Base-by-base conservation (phyloP, 2,329 filamentous ascomycete genomes). In the Stemphylium vesicarium region DNA sequence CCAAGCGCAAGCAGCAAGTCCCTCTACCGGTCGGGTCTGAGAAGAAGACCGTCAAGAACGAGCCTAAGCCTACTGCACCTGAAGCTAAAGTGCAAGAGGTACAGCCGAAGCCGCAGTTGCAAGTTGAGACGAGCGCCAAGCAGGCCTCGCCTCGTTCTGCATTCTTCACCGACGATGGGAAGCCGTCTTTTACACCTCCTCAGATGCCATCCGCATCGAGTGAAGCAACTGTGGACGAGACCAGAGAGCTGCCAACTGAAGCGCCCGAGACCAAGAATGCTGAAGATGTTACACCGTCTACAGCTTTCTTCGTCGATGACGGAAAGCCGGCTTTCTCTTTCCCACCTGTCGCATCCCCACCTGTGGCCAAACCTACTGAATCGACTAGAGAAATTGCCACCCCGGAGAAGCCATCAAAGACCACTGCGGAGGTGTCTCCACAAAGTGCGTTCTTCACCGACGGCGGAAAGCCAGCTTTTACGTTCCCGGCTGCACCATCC, bases 371-470 rank as follows among this genome's bases (percentile, higher is more conserved):
- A 22, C 26, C 26, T 29, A 22, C 16, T 44, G 22, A 37, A 11
- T 29, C 26, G 22, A 11, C 33, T 3, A 13, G 24, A 5, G 32
- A 50, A 4, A 10, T 13, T 11, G 5, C 24, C 15, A 35, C 18
- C 29, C 24, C 39, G 22, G 40, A 44, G 29, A 18, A 39, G 26
- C 22, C 22, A 8, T 20, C 31, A 41, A 43, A 39, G 11, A 31
- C 18, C n/a, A 18, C 39, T 5, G 20, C 20, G 10, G 40, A 45
- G 11, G 20, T 33, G 40, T 38, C 40, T 18, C 62, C 58, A 8
- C 58, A 49, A 11, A 59, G 50, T 5, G 43, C 32, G 1, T 51
- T 48, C 46, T 59, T 59, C n/a, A 45, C 45, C 12, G 57, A 59
- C 12, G 22, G 39, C 24, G 57, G 57, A 5, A 57, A 47, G 29